phyloP scores from a whole-genome alignment of 2,329 filamentous ascomycete species.

The Xylariaceae sp. region DNA sequence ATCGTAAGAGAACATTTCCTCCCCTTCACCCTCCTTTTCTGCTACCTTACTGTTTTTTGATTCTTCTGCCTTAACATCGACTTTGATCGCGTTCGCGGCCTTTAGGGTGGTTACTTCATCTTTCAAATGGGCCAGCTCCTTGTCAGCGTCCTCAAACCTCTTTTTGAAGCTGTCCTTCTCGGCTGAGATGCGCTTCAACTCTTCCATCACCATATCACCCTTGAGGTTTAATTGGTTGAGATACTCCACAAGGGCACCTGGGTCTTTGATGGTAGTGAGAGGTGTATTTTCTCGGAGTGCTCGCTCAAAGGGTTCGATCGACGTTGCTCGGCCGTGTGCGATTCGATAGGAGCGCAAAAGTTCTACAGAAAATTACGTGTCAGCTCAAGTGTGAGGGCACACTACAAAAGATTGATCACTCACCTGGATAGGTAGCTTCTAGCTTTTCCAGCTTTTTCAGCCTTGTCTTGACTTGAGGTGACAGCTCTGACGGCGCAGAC shows the following conservation, averaged over 20 bases:
- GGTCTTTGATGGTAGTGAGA: slow-evolving; percentile 84
- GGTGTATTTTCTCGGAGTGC: slow-evolving; percentile 91
- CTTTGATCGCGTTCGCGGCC: slow-evolving; percentile 38
- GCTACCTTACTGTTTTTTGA: slow-evolving; percentile 24
- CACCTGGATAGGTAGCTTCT: slow-evolving; percentile 85
- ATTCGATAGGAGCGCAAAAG: slow-evolving; percentile 89
- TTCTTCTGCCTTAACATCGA: slow-evolving; percentile 17
- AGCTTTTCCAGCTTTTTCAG: slow-evolving; percentile 88
- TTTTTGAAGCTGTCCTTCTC: slow-evolving; percentile 83
- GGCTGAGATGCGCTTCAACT: slow-evolving; percentile 82
- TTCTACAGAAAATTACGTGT: slow-evolving; percentile 56
- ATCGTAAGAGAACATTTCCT: slow-evolving; percentile 93
- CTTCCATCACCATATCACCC: slow-evolving; percentile 91
- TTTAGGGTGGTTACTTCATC: slow-evolving; percentile 66
- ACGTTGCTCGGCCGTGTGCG: slow-evolving; percentile 83
- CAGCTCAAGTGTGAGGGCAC: slow-evolving; percentile 14
- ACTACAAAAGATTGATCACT: slow-evolving; percentile 18
- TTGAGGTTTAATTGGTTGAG: slow-evolving; percentile 85
- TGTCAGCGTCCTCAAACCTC: slow-evolving; percentile 72
- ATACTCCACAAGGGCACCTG: slow-evolving; percentile 85
- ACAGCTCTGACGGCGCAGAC: slow-evolving; percentile 58
- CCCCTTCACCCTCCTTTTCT: slow-evolving; percentile 47
- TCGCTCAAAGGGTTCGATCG: slow-evolving; percentile 93
- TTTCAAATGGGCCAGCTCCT: slow-evolving; percentile 64
- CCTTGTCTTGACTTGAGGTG: slow-evolving; percentile 75